Evolutionary conservation across 148 eudicot species (phyloP).

Genomic region (Fagopyrum homotropicum): DNA sequence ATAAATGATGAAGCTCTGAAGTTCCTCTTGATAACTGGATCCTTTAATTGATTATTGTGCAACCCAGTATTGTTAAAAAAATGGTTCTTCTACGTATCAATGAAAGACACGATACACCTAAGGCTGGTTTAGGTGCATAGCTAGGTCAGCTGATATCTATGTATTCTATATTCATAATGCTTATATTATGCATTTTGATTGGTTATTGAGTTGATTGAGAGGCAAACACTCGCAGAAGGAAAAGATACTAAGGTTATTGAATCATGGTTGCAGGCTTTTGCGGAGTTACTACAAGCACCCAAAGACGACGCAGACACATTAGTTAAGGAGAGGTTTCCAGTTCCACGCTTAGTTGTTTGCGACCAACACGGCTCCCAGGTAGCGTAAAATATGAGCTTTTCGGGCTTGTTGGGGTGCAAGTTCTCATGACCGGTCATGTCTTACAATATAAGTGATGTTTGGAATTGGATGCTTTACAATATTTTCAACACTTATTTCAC

Average conservation of each 20-base stretch:
- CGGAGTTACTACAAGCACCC: slow-evolving; percentile 82
- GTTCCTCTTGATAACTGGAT: background rate
- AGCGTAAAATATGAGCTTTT: background rate
- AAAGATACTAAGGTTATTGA: background rate
- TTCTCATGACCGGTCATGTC: too few relatives aligned
- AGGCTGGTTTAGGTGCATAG: background rate
- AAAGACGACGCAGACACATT: slow-evolving; percentile 63
- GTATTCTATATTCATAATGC: too few relatives aligned
- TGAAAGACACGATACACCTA: background rate
- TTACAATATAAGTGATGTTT: too few relatives aligned
- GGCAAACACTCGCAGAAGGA: background rate
- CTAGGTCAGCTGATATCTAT: background rate
- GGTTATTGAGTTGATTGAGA: too few relatives aligned
- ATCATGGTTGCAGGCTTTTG: slow-evolving; percentile 52
- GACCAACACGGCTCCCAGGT: slow-evolving; percentile 99
- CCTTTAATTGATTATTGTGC: background rate
- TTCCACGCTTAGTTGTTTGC: slow-evolving; percentile 84
- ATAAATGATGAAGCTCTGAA: background rate
- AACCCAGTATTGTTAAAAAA: background rate
- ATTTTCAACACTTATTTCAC: too few relatives aligned
- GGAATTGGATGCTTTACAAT: too few relatives aligned
- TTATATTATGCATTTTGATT: too few relatives aligned
- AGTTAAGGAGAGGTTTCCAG: slow-evolving; percentile 81
- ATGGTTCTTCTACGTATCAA: background rate
- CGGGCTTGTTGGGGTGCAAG: too few relatives aligned